Percentiles rank a stretch among this genome's conserved stretches.
Conservation (phyloP, 352 stramenopile genomes). For the Phytophthora ramorum region DNA sequence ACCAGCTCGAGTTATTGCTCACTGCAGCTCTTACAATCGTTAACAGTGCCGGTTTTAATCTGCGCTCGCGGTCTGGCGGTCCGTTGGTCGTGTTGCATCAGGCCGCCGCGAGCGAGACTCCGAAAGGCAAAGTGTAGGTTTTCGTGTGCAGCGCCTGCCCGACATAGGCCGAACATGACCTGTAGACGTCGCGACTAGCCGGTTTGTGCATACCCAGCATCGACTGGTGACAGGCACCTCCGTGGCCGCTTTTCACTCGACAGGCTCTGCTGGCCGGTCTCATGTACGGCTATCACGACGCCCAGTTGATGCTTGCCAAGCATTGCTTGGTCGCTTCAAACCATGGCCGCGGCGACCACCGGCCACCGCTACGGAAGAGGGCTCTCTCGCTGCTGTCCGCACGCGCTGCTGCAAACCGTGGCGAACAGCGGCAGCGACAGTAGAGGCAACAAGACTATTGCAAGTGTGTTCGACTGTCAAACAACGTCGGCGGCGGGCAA, state of each 20-base stretch:
- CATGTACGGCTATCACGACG: slow-evolving; percentile 9
- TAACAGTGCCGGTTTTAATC: neutral
- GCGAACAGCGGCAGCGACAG: too few species aligned
- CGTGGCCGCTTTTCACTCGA: slow-evolving; percentile 16
- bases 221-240: slow-evolving; percentile 7
- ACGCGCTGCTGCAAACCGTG: too few species aligned
- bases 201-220: neutral
- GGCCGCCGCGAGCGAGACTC: neutral
- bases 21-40: too few species aligned
- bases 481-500: too few species aligned
- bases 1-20: neutral
- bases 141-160: neutral
- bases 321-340: too few species aligned
- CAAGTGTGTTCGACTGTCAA: too few species aligned
- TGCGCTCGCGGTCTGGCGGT: neutral
- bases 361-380: too few species aligned
- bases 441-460: too few species aligned
- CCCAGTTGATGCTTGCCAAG: too few species aligned
- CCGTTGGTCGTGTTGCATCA: neutral
- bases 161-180: neutral
- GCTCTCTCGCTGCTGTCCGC: too few species aligned
- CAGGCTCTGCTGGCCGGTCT: slow-evolving; percentile 14
- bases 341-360: too few species aligned
- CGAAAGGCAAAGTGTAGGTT: neutral
- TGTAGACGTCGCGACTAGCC: slow-evolving; percentile 1